Evolutionary conservation across 176 grass and related monocot genomes (phyloP).

Genomic region (Oryza coarctata): DNA sequence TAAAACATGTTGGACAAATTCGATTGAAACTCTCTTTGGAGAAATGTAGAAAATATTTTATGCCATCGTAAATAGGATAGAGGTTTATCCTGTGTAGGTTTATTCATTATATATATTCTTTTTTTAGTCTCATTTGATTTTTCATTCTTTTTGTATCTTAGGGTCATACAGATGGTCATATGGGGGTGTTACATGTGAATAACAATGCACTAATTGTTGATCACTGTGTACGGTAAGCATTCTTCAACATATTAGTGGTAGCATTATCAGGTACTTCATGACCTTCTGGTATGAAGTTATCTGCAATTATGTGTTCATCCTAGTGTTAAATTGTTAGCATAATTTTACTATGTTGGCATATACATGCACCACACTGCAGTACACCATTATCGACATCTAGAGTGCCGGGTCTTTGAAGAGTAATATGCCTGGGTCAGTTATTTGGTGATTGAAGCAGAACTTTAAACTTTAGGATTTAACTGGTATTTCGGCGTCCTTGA

Average conservation of each 20-base stretch:
- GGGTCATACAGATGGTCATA: constrained; percentile 97
- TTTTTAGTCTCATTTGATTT: not conserved
- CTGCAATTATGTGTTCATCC: not conserved
- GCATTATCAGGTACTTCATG: not conserved
- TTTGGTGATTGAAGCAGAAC: not conserved
- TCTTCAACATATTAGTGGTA: constrained; percentile 1
- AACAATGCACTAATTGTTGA: constrained; percentile 88
- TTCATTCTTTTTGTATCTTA: constrained; percentile 30
- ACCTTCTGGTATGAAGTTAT: not conserved
- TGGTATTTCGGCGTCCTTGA: too few species aligned
- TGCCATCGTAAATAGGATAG: constrained; percentile 6
- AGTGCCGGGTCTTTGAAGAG: not conserved
- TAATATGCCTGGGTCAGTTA: not conserved
- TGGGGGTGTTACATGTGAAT: constrained; percentile 73
- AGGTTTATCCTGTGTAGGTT: not conserved
- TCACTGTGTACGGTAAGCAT: constrained; percentile 95
- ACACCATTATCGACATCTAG: not conserved
- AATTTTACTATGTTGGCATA: constrained; percentile 1
- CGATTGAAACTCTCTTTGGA: not conserved
- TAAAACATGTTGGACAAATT: not conserved
- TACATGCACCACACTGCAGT: not conserved
- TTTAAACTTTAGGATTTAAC: not conserved
- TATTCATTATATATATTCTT: not conserved
- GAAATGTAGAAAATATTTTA: not conserved
- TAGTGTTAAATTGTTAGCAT: constrained; percentile 2